Conservation (phyloP, 495 filamentous ascomycete genomes). For the Jackrogersella multiformis region DNA sequence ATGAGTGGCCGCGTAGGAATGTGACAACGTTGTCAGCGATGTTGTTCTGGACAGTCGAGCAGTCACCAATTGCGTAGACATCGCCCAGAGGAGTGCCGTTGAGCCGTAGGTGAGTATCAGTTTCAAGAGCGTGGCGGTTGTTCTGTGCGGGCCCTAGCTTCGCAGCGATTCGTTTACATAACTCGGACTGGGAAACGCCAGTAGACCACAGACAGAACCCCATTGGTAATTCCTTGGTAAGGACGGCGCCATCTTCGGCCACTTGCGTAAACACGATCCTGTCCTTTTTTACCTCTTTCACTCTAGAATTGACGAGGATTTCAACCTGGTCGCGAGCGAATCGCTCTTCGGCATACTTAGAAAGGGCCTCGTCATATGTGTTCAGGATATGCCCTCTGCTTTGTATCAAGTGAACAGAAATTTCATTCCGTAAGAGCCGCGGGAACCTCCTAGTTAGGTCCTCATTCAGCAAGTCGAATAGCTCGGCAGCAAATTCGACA, state of each 20-base stretch:
- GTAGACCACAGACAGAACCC: conserved; percentile 99
- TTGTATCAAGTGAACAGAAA: conserved; percentile 97
- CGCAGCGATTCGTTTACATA: conserved; percentile 75
- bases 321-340: conserved; percentile 92
- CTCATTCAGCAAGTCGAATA: conserved; percentile 96
- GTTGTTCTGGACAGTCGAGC: conserved; percentile 96
- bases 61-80: conserved; percentile 98
- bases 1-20: conserved; percentile 89
- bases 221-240: conserved; percentile 93
- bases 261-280: conserved; percentile 89
- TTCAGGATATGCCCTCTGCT: conserved; percentile 94
- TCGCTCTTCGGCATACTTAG: conserved; percentile 87
- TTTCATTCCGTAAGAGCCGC: conserved; percentile 89
- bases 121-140: conserved; percentile 93
- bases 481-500: conserved; percentile 96
- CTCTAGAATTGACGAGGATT: conserved; percentile 88
- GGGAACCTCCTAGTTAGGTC: conserved; percentile 87
- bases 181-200: conserved; percentile 86
- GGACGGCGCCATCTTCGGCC: conserved; percentile 70
- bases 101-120: conserved; percentile 91
- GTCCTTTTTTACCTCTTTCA: conserved; percentile 85
- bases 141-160: conserved; percentile 78
- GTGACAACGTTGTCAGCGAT: conserved; percentile 83
- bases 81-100: conserved; percentile 92
- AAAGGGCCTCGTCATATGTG: conserved; percentile 96